Evolutionary conservation across 202 grass and related monocot genomes (phyloP).

Genomic region (Cymbopogon flexuosus): DNA sequence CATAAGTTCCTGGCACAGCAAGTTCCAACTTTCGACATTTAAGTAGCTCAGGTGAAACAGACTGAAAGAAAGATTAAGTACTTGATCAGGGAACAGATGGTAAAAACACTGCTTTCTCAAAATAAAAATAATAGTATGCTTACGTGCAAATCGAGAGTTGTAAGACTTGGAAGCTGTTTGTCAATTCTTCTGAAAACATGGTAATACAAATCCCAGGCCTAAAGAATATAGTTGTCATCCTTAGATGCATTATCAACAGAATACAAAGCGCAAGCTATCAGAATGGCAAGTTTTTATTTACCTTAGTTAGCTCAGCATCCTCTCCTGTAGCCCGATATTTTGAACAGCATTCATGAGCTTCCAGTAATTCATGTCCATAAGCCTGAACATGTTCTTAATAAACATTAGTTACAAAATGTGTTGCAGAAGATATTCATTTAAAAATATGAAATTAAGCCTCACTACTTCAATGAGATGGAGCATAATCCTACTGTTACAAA

Average conservation of each 20-base stretch:
- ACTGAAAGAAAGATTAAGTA: slow-evolving; percentile 49
- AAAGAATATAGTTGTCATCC: slow-evolving; percentile 32
- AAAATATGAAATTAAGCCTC: not conserved
- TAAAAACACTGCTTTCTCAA: not conserved
- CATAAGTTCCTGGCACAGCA: slow-evolving; percentile 95
- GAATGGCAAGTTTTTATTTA: slow-evolving; percentile 37
- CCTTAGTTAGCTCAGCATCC: slow-evolving; percentile 96
- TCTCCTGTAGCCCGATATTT: slow-evolving; percentile 77
- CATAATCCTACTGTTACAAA: slow-evolving; percentile 22
- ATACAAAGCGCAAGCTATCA: not conserved
- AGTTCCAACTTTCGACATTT: slow-evolving; percentile 88
- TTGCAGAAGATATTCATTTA: not conserved
- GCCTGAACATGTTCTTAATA: slow-evolving; percentile 44
- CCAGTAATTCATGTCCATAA: slow-evolving; percentile 88
- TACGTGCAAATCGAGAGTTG: slow-evolving; percentile 89
- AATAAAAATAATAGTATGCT: slow-evolving; percentile 35
- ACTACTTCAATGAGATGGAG: slow-evolving; percentile 26
- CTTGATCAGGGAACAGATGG: slow-evolving; percentile 24
- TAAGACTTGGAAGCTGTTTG: slow-evolving; percentile 98
- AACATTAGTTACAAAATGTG: slow-evolving; percentile 26
- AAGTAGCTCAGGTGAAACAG: slow-evolving; percentile 95
- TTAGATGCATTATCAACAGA: slow-evolving; percentile 25
- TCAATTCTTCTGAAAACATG: slow-evolving; percentile 99
- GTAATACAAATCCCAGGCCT: slow-evolving; percentile 99
- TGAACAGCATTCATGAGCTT: slow-evolving; percentile 88